A percentile compares a stretch with the other conserved stretches of the same genome.
Evolutionary conservation across 2,329 filamentous ascomycete genomes (phyloP).

Genomic region (Colletotrichum filicis): DNA sequence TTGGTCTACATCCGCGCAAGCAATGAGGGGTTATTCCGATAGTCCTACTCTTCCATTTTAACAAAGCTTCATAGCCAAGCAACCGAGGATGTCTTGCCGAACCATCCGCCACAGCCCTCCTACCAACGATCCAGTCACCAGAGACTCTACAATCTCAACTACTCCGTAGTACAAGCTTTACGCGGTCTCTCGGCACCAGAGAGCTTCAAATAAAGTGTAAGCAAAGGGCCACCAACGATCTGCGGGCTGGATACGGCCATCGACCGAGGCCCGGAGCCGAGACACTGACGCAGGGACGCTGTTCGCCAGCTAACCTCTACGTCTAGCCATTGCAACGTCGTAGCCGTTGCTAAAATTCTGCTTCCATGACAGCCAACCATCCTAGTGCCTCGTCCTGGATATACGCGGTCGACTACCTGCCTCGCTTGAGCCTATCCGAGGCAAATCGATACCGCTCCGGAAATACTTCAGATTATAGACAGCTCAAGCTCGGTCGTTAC

Average conservation of each 20-base stretch:
- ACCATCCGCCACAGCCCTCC: neutral
- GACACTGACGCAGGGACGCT: neutral
- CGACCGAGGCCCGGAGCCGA: conserved; percentile 1
- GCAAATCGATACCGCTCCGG: conserved; percentile 6
- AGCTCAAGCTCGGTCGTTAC: neutral
- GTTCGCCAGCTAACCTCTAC: neutral
- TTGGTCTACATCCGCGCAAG: neutral
- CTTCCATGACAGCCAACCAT: neutral
- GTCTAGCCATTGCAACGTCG: neutral
- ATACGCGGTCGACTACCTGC: neutral
- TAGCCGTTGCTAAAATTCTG: neutral
- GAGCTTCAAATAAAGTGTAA: neutral
- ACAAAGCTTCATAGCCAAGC: neutral
- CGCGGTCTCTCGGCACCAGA: neutral
- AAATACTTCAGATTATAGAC: neutral
- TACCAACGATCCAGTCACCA: neutral
- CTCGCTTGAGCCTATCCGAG: neutral
- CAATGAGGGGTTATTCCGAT: conserved; percentile 13
- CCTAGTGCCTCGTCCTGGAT: conserved; percentile 6
- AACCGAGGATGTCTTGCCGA: neutral
- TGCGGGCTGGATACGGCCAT: neutral
- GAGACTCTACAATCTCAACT: neutral
- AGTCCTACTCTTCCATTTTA: neutral
- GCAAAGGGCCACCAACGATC: neutral
- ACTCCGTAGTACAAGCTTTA: neutral